A percentile compares a stretch with the other conserved stretches of the same genome.
phyloP scores from a whole-genome alignment of 164 flowering plant genomes.

The Chimonanthus praecox region DNA sequence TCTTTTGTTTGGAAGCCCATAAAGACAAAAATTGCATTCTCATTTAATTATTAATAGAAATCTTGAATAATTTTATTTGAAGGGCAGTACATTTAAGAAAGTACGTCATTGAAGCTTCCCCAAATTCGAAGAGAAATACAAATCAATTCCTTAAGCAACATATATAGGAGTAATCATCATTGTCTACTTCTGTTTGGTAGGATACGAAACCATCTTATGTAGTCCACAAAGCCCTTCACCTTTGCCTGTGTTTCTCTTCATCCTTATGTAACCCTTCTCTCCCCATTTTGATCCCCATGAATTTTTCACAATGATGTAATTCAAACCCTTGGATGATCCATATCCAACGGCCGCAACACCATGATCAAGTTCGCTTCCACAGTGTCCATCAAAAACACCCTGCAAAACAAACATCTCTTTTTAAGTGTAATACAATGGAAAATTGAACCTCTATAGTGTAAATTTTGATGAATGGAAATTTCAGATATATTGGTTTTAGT shows the following conservation, averaged over 20 bases:
- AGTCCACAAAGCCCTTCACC: conserved; percentile 71
- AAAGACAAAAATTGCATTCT: neutral
- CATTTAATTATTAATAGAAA: neutral
- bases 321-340: conserved; percentile 50
- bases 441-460: no score
- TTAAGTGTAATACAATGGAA: no score
- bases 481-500: no score
- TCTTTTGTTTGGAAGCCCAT: no score
- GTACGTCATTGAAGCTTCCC: neutral
- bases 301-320: conserved; percentile 76
- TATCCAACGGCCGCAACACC: conserved; percentile 86
- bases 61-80: neutral
- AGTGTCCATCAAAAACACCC: conserved; percentile 80
- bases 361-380: conserved; percentile 72
- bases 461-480: no score
- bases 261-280: conserved; percentile 75
- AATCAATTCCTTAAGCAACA: neutral
- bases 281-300: conserved; percentile 92
- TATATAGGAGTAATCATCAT: neutral
- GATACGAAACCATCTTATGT: conserved; percentile 78
- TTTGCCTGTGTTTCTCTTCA: conserved; percentile 70
- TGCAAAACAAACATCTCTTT: conserved; percentile 13
- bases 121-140: neutral
- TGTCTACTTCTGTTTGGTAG: conserved; percentile 41
- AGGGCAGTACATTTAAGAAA: neutral